These are phyloP conservation scores for Monilinia vaccinii-corymbosi DNA, from an alignment of 2,329 filamentous ascomycete genomes.

Conservation along the genomic window DNA sequence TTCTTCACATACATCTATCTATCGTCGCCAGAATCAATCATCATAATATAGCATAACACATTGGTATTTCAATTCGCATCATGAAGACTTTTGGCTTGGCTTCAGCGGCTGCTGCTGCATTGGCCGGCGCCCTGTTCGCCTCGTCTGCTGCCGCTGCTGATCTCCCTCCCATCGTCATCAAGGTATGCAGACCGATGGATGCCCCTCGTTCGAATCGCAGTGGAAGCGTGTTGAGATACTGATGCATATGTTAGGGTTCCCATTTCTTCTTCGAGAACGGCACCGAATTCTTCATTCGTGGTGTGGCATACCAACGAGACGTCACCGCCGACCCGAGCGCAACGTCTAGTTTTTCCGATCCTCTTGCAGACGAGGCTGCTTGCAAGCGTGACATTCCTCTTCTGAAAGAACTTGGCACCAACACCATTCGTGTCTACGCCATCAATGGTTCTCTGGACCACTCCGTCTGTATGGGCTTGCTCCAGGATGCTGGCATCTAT, in stretches of 20 bases:
- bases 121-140: slow-evolving; percentile 43
- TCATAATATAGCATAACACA: slow-evolving; percentile 15
- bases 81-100: slow-evolving; percentile 46
- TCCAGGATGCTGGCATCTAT: slow-evolving; percentile 85
- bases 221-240: neutral
- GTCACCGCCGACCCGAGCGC: slow-evolving; percentile 43
- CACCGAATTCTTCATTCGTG: slow-evolving; percentile 85
- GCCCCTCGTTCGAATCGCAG: neutral
- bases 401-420: slow-evolving; percentile 71
- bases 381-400: slow-evolving; percentile 84
- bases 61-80: slow-evolving; percentile 19
- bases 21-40: slow-evolving; percentile 11
- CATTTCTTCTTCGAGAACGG: slow-evolving; percentile 42
- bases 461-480: slow-evolving; percentile 71
- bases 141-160: slow-evolving; percentile 41
- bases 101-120: slow-evolving; percentile 34
- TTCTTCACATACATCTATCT: neutral
- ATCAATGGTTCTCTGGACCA: slow-evolving; percentile 75
- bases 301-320: slow-evolving; percentile 92
- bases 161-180: slow-evolving; percentile 44
- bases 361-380: slow-evolving; percentile 59
- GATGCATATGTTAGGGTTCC: slow-evolving; percentile 23
- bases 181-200: slow-evolving; percentile 22
- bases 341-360: slow-evolving; percentile 62
- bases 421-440: slow-evolving; percentile 91